These are phyloP conservation scores for Neohortaea acidophila DNA, from an alignment of 495 filamentous ascomycete genomes.

Conservation along the genomic window DNA sequence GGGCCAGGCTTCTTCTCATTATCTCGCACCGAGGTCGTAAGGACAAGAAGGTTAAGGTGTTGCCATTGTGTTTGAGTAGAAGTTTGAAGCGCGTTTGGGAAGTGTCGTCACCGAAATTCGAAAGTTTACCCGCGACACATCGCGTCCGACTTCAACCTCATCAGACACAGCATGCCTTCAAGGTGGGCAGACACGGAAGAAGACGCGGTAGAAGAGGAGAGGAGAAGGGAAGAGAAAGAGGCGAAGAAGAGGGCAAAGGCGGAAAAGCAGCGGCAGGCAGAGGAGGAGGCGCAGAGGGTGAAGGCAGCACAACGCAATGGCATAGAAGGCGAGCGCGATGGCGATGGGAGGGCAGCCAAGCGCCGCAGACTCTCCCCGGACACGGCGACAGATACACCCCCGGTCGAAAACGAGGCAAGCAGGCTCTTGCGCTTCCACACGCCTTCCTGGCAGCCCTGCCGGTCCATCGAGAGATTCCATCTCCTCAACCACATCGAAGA, in stretches of 20 bases:
- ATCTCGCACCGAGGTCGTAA: conserved; percentile 9
- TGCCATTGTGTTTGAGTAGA: neutral
- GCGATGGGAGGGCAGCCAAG: conserved; percentile 35
- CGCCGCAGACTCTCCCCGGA: conserved; percentile 34
- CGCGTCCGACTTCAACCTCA: neutral
- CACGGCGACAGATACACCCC: conserved; percentile 7
- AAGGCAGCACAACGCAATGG: conserved; percentile 18
- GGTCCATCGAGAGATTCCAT: conserved; percentile 80
- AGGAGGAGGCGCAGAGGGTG: conserved; percentile 38
- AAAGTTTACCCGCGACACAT: conserved; percentile 1
- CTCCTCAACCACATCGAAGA: conserved; percentile 94
- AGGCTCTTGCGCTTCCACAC: conserved; percentile 54
- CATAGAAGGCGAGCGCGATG: conserved; percentile 1
- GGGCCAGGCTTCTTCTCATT: conserved; percentile 13
- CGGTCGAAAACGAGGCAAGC: conserved; percentile 11
- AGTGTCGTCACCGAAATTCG: conserved; percentile 4
- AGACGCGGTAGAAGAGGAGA: conserved; percentile 50
- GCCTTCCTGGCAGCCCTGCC: conserved; percentile 54
- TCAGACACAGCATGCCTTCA: conserved; percentile 31
- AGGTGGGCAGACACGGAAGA: conserved; percentile 78
- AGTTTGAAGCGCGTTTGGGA: conserved; percentile 1
- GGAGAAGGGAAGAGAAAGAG: conserved; percentile 74
- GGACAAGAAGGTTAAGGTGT: neutral
- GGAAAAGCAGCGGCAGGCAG: conserved; percentile 63
- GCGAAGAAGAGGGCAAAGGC: conserved; percentile 72